Base-by-base conservation (phyloP, 2,329 filamentous ascomycete genomes). In the Drechslerella dactyloides region DNA sequence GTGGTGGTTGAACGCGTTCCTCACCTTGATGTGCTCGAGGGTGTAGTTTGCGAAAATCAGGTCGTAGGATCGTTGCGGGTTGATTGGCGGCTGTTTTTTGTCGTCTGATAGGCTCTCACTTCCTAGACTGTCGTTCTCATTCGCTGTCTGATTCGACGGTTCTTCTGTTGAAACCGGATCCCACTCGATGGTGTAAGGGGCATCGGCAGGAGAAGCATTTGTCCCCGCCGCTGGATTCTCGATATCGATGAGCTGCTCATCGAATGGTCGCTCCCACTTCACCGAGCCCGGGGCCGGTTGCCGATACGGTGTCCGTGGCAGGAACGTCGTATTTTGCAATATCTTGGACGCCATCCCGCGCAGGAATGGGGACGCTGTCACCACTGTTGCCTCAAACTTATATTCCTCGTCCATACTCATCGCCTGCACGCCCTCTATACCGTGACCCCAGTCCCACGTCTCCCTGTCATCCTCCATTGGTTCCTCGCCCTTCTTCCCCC, bases 291-390 rank as follows among this genome's bases (percentile, higher is more conserved):
- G 59, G 17, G 48, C 53, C 5, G 59, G 35, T 2, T 53, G 56
- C 42, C 59, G 59, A 55, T 64, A 91, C 0, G 94, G 94, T n/a
- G 97, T 82, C 2, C 93, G 87, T 6, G 93, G 93, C 6, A 99
- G 83, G 78, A 99, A 97, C 0, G 90, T 96, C 0, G 94, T 97
- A 78, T 97, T 89, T 40, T 96, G 85, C 11, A 99, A 82, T 74
- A 97, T 85, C 17, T 82, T 83, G 74, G 91, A 91, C 23, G 91
- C 83, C 33, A 92, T 89, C 63, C 90, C 83, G 17, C 92, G 87
- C 27, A 99, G 82, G 1, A 86, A 82, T 73, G 91, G 86, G 0
- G 91, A 90, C 0, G 88, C 91, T 1, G 90, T 87, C 1, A 97
- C 81, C 0, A 96, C 92, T 0, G 91, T 93, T 60, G 90, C 89